Percentiles rank a stretch among this genome's conserved stretches.
phyloP scores from a whole-genome alignment of 305 asterid species.

The Fraxinus nigra region DNA sequence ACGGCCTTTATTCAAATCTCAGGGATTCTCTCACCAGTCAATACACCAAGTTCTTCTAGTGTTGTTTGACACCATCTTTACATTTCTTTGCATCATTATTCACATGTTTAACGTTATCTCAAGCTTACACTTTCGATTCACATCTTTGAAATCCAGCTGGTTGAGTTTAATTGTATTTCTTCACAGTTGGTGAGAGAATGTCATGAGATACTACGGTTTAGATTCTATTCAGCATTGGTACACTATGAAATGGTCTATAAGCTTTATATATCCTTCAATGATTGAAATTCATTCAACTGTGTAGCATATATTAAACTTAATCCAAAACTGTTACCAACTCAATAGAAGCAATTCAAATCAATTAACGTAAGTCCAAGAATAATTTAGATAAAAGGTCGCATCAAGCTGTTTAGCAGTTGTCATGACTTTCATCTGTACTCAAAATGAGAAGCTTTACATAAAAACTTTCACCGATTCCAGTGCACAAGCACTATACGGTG shows the following conservation, averaged over 20 bases:
- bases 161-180: constrained; percentile 21
- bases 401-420: not conserved
- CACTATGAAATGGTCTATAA: not conserved
- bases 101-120: constrained; percentile 13
- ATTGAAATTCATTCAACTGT: not conserved
- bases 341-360: not conserved
- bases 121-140: not conserved
- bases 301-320: not conserved
- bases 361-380: not conserved
- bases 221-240: not conserved
- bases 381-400: not conserved
- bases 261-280: not conserved
- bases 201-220: not conserved
- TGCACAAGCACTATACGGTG: not conserved
- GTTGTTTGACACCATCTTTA: constrained; percentile 9
- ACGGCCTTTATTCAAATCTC: constrained; percentile 67
- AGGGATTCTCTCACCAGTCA: constrained; percentile 67
- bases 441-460: not conserved
- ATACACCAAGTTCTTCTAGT: constrained; percentile 57
- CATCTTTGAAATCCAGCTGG: constrained; percentile 1
- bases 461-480: not conserved
- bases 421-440: not conserved
- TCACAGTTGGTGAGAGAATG: not conserved
- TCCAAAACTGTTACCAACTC: not conserved
- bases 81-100: constrained; percentile 18